Percentiles rank a stretch among this genome's conserved stretches.
phyloP scores from a whole-genome alignment of 2,329 filamentous ascomycete species.

The Periglandula ipomoeae region DNA sequence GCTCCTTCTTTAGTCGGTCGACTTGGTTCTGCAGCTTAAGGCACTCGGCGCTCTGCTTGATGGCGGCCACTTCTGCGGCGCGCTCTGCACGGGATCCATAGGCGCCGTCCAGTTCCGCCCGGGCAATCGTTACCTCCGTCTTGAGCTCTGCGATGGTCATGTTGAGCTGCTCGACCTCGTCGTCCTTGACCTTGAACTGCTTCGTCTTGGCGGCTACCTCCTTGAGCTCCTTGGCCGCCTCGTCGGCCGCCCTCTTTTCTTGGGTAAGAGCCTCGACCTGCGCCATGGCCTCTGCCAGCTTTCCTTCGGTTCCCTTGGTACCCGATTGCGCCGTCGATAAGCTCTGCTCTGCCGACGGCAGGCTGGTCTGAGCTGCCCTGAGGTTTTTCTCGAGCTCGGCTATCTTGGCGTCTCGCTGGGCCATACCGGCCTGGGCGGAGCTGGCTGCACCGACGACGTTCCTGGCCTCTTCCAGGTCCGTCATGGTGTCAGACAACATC shows the following conservation, averaged over 20 bases:
- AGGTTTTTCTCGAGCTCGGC: constrained; percentile 26
- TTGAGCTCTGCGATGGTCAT: constrained; percentile 48
- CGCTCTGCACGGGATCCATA: constrained; percentile 51
- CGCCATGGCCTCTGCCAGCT: constrained; percentile 22
- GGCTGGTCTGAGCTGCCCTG: constrained; percentile 9
- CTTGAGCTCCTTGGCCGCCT: constrained; percentile 17
- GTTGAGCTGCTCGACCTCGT: constrained; percentile 41
- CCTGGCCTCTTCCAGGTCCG: constrained; percentile 35
- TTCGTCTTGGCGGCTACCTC: constrained; percentile 28
- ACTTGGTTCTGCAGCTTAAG: constrained; percentile 38
- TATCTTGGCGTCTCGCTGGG: constrained; percentile 29
- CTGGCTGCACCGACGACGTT: constrained; percentile 15
- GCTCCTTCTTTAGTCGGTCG: constrained; percentile 40
- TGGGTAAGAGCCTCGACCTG: constrained; percentile 21
- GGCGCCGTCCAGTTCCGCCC: constrained; percentile 53
- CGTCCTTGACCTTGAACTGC: constrained; percentile 37
- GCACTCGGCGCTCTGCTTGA: constrained; percentile 38
- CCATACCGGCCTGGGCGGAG: constrained; percentile 15
- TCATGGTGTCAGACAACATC: constrained; percentile 38
- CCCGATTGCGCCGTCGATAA: constrained; percentile 26
- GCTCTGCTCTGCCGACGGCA: constrained; percentile 22
- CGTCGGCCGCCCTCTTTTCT: constrained; percentile 19
- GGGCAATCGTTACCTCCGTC: constrained; percentile 51
- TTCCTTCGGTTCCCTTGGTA: constrained; percentile 26
- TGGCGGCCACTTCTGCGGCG: constrained; percentile 46